Evolutionary conservation across 306 rosid species (phyloP).

Genomic region (Cucurbita maxima): DNA sequence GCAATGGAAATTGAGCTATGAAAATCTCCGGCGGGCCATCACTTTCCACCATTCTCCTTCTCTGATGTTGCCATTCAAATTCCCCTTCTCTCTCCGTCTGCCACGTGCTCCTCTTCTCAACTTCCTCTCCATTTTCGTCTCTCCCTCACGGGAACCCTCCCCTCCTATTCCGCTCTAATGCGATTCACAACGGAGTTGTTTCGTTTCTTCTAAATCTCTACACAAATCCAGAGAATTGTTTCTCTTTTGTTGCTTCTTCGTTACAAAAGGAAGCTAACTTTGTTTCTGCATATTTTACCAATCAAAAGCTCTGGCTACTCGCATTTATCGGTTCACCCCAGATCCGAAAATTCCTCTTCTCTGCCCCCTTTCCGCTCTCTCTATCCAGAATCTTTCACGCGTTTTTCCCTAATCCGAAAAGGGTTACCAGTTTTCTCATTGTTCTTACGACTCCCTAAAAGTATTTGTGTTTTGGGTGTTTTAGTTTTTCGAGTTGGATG

Average conservation of each 20-base stretch:
- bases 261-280: not conserved
- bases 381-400: slow-evolving; percentile 12
- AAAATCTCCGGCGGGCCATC: not conserved
- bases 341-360: slow-evolving; percentile 20
- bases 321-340: slow-evolving; percentile 15
- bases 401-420: slow-evolving; percentile 12
- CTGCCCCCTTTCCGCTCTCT: not conserved
- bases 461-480: not conserved
- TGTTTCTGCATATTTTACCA: not conserved
- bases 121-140: not conserved
- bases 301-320: slow-evolving; percentile 11
- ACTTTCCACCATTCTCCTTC: not conserved
- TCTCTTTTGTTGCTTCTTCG: not conserved
- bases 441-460: not conserved
- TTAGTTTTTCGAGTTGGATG: slow-evolving; percentile 6
- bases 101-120: not conserved
- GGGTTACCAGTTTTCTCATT: not conserved
- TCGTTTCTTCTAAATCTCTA: not conserved
- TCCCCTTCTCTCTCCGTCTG: not conserved
- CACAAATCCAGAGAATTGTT: not conserved
- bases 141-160: not conserved
- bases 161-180: not conserved
- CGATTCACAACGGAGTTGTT: not conserved
- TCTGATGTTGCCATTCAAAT: not conserved
- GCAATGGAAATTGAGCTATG: not conserved